Evolutionary conservation across 768 basidiomycete species (phyloP).

Genomic region (Suillus plorans): DNA sequence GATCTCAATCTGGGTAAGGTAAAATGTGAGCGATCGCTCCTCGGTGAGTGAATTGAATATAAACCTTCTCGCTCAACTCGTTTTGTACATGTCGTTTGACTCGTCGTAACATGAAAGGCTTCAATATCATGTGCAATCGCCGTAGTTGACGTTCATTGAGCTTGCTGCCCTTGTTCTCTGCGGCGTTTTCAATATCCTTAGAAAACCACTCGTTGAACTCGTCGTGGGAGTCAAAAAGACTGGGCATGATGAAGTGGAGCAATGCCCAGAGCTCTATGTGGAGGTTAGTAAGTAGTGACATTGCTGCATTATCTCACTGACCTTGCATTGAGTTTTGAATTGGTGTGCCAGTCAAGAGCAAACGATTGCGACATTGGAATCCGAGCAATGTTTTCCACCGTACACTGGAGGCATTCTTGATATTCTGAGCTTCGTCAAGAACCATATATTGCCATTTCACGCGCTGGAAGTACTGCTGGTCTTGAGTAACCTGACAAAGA

Average conservation of each 20-base stretch:
- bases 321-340: slow-evolving; percentile 99
- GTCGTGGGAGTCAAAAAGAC: slow-evolving; percentile 97
- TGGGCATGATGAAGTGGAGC: slow-evolving; percentile 99
- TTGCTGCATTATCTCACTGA: slow-evolving; percentile 31
- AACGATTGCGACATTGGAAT: slow-evolving; percentile 92
- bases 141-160: slow-evolving; percentile 94
- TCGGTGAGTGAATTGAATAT: slow-evolving; percentile 40
- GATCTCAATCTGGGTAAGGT: slow-evolving; percentile 86
- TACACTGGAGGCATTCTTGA: slow-evolving; percentile 95
- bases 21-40: slow-evolving; percentile 83
- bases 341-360: slow-evolving; percentile 94
- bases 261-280: slow-evolving; percentile 91
- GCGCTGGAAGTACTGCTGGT: slow-evolving; percentile 96
- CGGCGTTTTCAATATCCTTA: slow-evolving; percentile 96
- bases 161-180: slow-evolving; percentile 86
- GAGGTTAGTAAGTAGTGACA: slow-evolving; percentile 6
- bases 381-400: slow-evolving; percentile 97
- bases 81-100: slow-evolving; percentile 99
- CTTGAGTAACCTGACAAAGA: slow-evolving; percentile 75
- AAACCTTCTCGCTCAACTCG: slow-evolving; percentile 96
- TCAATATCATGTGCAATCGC: slow-evolving; percentile 96
- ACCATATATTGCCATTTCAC: slow-evolving; percentile 99
- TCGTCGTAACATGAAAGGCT: slow-evolving; percentile 97
- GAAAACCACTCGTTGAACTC: slow-evolving; percentile 99
- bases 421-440: slow-evolving; percentile 99